phyloP scores from a whole-genome alignment of 352 stramenopile species.

The Globisporangium apiculatum region DNA sequence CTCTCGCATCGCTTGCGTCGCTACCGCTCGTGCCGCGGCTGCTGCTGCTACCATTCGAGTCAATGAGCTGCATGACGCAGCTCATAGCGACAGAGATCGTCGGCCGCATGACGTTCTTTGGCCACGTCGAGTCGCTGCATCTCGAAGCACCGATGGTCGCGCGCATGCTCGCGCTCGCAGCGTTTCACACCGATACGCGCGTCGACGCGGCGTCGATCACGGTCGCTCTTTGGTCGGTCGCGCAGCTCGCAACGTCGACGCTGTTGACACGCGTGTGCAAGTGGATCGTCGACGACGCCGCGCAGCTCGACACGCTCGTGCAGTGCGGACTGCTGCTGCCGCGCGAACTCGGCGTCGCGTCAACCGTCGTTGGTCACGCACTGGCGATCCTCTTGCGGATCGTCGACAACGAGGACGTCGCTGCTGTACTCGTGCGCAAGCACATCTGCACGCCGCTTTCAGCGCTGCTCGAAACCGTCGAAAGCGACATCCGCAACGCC shows the following conservation, averaged over 20 bases:
- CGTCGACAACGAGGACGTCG: constrained; percentile 12
- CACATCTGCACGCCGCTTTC: constrained; percentile 35
- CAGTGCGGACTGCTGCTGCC: constrained; percentile 25
- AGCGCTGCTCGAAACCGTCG: constrained; percentile 41
- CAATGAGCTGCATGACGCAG: constrained; percentile 27
- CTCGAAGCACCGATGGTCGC: constrained; percentile 25
- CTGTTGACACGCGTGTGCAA: constrained; percentile 13
- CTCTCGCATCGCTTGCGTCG: constrained; percentile 19
- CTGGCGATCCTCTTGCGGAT: constrained; percentile 31
- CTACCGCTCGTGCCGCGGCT: constrained; percentile 33
- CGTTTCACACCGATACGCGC: constrained; percentile 20
- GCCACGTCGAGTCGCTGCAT: constrained; percentile 25
- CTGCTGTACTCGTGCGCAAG: constrained; percentile 23
- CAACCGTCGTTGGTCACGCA: constrained; percentile 29
- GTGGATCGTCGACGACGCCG: constrained; percentile 27
- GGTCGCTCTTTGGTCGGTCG: constrained; percentile 36
- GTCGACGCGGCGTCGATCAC: constrained; percentile 26
- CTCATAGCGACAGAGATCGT: constrained; percentile 58
- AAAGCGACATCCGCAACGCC: constrained; percentile 34
- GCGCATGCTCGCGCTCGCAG: constrained; percentile 35
- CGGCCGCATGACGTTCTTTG: constrained; percentile 56
- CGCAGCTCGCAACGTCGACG: constrained; percentile 26
- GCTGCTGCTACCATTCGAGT: constrained; percentile 19
- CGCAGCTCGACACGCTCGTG: constrained; percentile 30
- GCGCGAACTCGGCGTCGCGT: constrained; percentile 21